Conservation (phyloP, 2,329 filamentous ascomycete species). For the Coniochaeta sp. region DNA sequence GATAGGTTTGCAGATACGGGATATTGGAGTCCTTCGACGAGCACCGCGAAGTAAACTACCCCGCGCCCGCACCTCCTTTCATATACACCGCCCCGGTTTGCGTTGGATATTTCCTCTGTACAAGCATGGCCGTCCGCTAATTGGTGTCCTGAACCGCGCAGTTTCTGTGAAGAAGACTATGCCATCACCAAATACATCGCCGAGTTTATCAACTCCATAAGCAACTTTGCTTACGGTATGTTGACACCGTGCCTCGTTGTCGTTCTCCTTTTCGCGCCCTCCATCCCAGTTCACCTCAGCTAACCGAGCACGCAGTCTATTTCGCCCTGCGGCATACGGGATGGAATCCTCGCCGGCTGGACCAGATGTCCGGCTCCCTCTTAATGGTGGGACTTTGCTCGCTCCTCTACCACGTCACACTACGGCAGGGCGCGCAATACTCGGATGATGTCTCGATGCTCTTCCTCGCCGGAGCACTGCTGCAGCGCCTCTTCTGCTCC, state of each 20-base stretch:
- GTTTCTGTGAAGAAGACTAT: slow-evolving; percentile 42
- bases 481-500: slow-evolving; percentile 40
- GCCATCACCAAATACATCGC: slow-evolving; percentile 42
- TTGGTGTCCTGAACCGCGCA: slow-evolving; percentile 4
- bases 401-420: slow-evolving; percentile 35
- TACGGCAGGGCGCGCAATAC: slow-evolving; percentile 34
- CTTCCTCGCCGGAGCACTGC: slow-evolving; percentile 41
- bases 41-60: slow-evolving; percentile 20
- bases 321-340: slow-evolving; percentile 26
- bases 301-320: slow-evolving; percentile 25
- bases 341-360: slow-evolving; percentile 12
- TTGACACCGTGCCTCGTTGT: slow-evolving; percentile 2
- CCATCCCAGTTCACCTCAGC: not conserved
- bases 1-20: slow-evolving; percentile 17
- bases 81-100: not conserved
- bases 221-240: slow-evolving; percentile 41
- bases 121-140: not conserved
- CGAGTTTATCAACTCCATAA: slow-evolving; percentile 46
- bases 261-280: not conserved
- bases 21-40: slow-evolving; percentile 21
- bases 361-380: slow-evolving; percentile 34
- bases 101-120: not conserved
- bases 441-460: slow-evolving; percentile 55
- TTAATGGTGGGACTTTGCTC: slow-evolving; percentile 34
- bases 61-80: not conserved